Conservation (phyloP, 1,284 basidiomycete genomes). For the Vanrija humicola region DNA sequence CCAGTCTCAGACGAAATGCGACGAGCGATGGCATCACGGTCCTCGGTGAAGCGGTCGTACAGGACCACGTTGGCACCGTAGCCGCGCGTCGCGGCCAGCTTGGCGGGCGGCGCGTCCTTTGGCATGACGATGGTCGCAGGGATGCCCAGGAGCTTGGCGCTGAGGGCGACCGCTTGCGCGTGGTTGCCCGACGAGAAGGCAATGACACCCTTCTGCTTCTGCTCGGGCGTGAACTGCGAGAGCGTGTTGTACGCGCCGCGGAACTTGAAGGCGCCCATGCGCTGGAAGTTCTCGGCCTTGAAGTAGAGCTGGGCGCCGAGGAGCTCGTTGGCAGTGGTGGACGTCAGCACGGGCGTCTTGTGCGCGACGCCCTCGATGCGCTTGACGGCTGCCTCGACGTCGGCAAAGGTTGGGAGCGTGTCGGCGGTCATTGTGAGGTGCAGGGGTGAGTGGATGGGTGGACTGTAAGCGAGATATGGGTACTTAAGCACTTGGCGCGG, state of each 20-base stretch:
- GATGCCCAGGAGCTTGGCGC: conserved; percentile 77
- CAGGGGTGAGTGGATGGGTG: too few relatives aligned
- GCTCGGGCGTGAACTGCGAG: conserved; percentile 78
- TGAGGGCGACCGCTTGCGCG: conserved; percentile 94
- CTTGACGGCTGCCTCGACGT: conserved; percentile 2
- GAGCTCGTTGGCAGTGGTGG: conserved; percentile 49
- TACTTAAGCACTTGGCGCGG: too few relatives aligned
- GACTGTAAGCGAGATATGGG: too few relatives aligned
- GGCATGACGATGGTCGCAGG: conserved; percentile 99
- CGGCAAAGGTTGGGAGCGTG: conserved; percentile 5
- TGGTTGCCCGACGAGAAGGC: conserved; percentile 98
- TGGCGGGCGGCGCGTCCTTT: conserved; percentile 87
- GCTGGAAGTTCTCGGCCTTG: conserved; percentile 96
- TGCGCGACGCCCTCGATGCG: conserved; percentile 8
- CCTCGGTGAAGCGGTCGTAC: conserved; percentile 90
- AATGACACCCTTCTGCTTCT: conserved; percentile 93
- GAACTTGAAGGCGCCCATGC: conserved; percentile 98
- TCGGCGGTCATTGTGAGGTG: neutral
- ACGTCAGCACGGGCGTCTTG: conserved; percentile 6
- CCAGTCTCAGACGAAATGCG: conserved; percentile 74
- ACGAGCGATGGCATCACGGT: conserved; percentile 88
- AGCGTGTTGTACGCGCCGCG: conserved; percentile 99
- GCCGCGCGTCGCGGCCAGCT: conserved; percentile 86
- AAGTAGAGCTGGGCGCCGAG: conserved; percentile 87
- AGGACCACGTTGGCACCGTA: conserved; percentile 91